phyloP scores from a whole-genome alignment of 2,329 filamentous ascomycete genomes.

The Dryadomyces sulphureus region DNA sequence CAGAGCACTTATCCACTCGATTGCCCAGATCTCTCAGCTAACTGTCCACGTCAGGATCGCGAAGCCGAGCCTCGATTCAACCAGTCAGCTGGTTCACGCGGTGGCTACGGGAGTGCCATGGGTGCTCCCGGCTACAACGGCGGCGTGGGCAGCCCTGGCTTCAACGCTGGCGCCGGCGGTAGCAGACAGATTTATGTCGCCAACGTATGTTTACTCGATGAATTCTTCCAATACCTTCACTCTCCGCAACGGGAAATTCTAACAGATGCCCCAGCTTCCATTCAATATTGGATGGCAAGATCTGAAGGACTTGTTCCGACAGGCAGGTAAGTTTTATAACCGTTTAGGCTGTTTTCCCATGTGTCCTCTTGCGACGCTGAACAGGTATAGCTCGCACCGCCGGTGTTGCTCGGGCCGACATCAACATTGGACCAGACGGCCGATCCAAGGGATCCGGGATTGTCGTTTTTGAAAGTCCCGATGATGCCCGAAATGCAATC shows the following conservation, averaged over 20 bases:
- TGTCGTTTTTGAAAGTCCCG: constrained; percentile 86
- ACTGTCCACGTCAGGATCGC: constrained; percentile 52
- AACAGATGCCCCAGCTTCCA: constrained; percentile 53
- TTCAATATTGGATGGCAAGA: constrained; percentile 99
- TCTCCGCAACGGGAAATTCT: too few species aligned
- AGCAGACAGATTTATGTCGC: constrained; percentile 92
- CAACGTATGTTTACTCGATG: constrained; percentile 60
- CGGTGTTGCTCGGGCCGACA: constrained; percentile 83
- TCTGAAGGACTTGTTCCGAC: constrained; percentile 94
- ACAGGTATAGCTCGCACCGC: constrained; percentile 41
- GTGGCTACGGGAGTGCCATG: constrained; percentile 21
- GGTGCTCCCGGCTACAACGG: constrained; percentile 1
- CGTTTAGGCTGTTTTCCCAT: not conserved
- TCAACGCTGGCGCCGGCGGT: constrained; percentile 37
- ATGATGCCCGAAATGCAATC: constrained; percentile 91
- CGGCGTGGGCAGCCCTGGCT: constrained; percentile 35
- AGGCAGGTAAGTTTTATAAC: constrained; percentile 61
- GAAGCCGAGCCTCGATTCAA: constrained; percentile 96
- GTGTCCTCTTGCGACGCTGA: not conserved
- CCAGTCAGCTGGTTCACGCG: constrained; percentile 51
- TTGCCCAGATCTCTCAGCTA: constrained; percentile 6
- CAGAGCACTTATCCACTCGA: too few species aligned
- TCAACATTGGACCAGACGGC: constrained; percentile 81
- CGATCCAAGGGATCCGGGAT: constrained; percentile 94
- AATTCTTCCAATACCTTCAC: not conserved